A percentile compares a stretch with the other conserved stretches of the same genome.
These are phyloP conservation scores for Suhomyces tanzawaensis DNA, from an alignment of 805 yeast genomes.

Conservation along the genomic window DNA sequence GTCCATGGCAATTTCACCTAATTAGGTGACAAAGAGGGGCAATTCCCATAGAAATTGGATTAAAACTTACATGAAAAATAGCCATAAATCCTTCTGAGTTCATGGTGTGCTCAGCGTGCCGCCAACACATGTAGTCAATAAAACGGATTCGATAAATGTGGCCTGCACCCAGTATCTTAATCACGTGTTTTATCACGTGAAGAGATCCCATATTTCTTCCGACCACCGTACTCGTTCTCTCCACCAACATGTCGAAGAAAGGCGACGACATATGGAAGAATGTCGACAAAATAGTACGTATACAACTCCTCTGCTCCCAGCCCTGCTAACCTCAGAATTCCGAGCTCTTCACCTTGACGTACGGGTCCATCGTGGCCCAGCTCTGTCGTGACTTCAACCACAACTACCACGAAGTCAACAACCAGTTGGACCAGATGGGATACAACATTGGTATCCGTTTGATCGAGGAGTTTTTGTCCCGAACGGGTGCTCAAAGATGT, in stretches of 20 bases:
- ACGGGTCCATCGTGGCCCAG: constrained; percentile 91
- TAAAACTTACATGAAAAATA: no score
- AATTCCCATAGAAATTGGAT: no score
- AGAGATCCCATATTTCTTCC: no score
- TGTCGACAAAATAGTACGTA: constrained; percentile 77
- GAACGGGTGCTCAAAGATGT: constrained; percentile 84
- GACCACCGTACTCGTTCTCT: neutral
- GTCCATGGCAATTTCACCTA: no score
- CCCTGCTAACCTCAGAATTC: constrained; percentile 53
- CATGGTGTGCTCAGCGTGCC: no score
- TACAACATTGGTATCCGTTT: constrained; percentile 88
- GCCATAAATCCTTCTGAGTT: no score
- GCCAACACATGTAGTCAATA: no score
- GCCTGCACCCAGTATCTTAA: no score
- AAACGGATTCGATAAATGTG: no score
- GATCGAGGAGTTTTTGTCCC: constrained; percentile 89
- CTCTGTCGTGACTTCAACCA: constrained; percentile 77
- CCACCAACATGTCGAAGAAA: constrained; percentile 25
- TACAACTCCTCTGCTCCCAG: neutral
- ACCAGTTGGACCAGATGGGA: constrained; percentile 89
- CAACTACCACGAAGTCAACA: constrained; percentile 76
- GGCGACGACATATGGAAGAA: constrained; percentile 94
- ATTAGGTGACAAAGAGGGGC: no score
- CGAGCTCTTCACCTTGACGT: constrained; percentile 90
- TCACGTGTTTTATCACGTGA: no score